Percentiles rank a stretch among this genome's conserved stretches.
Conservation (phyloP, 2,329 filamentous ascomycete species). For the Microcera coccophila region DNA sequence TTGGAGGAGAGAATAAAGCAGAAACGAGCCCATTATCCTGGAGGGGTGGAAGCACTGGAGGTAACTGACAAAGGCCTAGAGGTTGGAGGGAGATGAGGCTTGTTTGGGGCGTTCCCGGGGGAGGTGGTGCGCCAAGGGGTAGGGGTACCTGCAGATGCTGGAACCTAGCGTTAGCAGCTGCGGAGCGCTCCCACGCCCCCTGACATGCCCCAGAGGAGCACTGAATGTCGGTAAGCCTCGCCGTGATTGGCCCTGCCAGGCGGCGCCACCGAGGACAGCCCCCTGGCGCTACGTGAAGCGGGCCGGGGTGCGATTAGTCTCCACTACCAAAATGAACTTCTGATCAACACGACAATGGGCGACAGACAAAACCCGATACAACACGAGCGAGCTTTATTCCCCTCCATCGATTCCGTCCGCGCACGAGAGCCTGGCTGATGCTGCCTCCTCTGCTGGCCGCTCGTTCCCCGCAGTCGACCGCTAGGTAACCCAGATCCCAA, state of each 20-base stretch:
- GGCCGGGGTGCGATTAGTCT: not conserved
- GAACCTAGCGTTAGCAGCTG: not conserved
- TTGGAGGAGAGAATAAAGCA: not conserved
- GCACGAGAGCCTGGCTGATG: not conserved
- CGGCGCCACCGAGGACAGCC: not conserved
- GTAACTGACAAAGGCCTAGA: too few relatives aligned
- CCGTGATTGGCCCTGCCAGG: not conserved
- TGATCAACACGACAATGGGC: not conserved
- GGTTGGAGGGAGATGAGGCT: constrained; percentile 25
- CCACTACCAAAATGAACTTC: not conserved
- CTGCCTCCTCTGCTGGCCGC: too few relatives aligned
- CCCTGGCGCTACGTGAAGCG: not conserved
- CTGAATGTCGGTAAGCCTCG: not conserved
- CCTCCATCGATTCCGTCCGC: too few relatives aligned
- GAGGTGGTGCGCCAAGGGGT: not conserved
- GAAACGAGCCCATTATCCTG: too few relatives aligned
- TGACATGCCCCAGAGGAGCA: not conserved
- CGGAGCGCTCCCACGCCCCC: not conserved
- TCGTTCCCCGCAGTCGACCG: not conserved
- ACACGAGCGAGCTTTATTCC: not conserved
- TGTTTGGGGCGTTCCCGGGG: constrained; percentile 20
- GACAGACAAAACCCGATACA: not conserved
- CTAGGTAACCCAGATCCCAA: not conserved
- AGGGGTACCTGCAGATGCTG: not conserved
- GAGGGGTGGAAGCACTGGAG: too few relatives aligned